Base-by-base conservation (phyloP, 2,329 filamentous ascomycete genomes). In the Paracorniculantispora psalliotae region DNA sequence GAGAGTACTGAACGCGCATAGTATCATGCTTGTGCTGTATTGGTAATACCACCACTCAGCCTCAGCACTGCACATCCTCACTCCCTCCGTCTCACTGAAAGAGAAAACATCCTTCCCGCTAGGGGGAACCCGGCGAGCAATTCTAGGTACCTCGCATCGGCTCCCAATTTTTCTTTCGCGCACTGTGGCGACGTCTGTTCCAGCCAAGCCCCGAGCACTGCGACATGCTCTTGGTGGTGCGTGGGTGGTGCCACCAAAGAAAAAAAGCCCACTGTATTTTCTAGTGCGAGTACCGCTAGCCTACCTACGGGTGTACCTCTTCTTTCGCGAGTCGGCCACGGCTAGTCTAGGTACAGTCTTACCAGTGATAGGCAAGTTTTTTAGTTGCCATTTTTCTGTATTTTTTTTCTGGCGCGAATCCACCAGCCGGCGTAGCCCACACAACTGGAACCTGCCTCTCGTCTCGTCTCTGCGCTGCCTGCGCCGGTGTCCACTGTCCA, bases 121-220 rank as follows among this genome's bases (percentile, higher is more conserved):
- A 53, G 50, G n/a, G n/a, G n/a, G n/a, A n/a, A n/a, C n/a, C n/a
- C 35, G 50, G 50, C 50, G 26, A 30, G 35, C n/a, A n/a, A n/a
- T n/a, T n/a, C n/a, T n/a, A n/a, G n/a, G n/a, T n/a, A n/a, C n/a
- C n/a, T n/a, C n/a, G n/a, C n/a, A n/a, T n/a, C n/a, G n/a, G n/a
- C n/a, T n/a, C n/a, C n/a, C n/a, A n/a, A n/a, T n/a, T n/a, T n/a
- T n/a, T n/a, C n/a, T 47, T 23, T 17, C 44, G n/a, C 50, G 50
- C 50, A 53, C 50, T 53, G 50, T 53, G 50, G 50, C 21, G 25
- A 12, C 10, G 49, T 19, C 41, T 52, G 49, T 41, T 43, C 37
- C 50, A 53, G 50, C 50, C 50, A 53, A 53, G 50, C 37, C 50
- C 25, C 21, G n/a, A n/a, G 30, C 12, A 12, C 30, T 33, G 30